A percentile compares a stretch with the other conserved stretches of the same genome.
Evolutionary conservation across 1,284 basidiomycete species (phyloP).

Genomic region (Leccinum solheimii): DNA sequence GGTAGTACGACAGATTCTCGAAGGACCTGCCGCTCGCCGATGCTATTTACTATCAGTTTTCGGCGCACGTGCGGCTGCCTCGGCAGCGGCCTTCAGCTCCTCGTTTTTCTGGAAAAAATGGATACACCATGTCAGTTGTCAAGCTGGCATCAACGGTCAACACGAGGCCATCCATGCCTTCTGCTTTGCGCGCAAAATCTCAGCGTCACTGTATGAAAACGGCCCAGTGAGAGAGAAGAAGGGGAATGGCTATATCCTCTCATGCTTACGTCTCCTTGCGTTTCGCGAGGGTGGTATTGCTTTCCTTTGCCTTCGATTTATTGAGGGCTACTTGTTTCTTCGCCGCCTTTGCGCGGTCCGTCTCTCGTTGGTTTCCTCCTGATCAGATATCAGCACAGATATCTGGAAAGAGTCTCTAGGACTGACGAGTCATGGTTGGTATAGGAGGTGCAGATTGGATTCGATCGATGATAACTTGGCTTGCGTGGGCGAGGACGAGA

Average conservation of each 20-base stretch:
- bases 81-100: conserved; percentile 49
- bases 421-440: conserved; percentile 52
- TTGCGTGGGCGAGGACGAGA: conserved; percentile 2
- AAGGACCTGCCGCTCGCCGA: conserved; percentile 21
- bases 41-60: conserved; percentile 46
- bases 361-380: conserved; percentile 82
- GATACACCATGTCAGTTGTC: conserved; percentile 13
- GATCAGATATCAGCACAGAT: conserved; percentile 17
- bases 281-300: conserved; percentile 57
- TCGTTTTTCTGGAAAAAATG: conserved; percentile 54
- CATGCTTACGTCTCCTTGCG: conserved; percentile 71
- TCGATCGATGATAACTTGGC: conserved; percentile 6
- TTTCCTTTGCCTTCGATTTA: conserved; percentile 70
- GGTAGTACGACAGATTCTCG: conserved; percentile 17
- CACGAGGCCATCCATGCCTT: conserved; percentile 48
- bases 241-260: conserved; percentile 12
- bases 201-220: conserved; percentile 59
- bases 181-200: conserved; percentile 71
- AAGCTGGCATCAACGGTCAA: conserved; percentile 11
- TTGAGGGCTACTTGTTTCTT: conserved; percentile 58
- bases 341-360: conserved; percentile 68
- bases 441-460: conserved; percentile 3
- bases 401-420: neutral
- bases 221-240: conserved; percentile 27
- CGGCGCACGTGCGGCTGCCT: conserved; percentile 26